Evolutionary conservation across 176 grass and related monocot species (phyloP).

Genomic region (Raddia distichophylla): DNA sequence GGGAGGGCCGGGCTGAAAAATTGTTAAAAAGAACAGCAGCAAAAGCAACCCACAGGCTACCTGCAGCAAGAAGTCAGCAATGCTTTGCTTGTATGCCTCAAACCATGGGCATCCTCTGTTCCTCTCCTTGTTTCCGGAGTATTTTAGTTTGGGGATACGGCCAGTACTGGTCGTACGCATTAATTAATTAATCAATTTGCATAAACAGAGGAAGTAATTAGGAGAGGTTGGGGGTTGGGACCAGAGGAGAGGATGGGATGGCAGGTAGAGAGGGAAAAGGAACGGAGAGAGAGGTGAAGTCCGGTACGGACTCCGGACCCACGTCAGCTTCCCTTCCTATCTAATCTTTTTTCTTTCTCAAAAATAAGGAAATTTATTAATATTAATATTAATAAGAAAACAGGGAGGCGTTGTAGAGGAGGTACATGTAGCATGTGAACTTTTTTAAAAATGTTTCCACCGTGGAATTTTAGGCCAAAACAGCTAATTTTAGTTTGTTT

Average conservation of each 20-base stretch:
- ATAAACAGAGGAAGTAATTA: neutral
- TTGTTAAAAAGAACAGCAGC: neutral
- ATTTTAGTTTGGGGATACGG: neutral
- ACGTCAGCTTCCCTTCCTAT: neutral
- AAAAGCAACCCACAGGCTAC: neutral
- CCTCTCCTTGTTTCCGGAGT: slow-evolving; percentile 11
- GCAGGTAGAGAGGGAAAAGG: neutral
- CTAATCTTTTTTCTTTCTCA: neutral
- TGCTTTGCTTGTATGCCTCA: neutral
- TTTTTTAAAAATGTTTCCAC: too few species aligned
- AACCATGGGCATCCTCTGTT: slow-evolving; percentile 1
- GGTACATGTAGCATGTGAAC: too few species aligned
- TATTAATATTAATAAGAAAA: too few species aligned
- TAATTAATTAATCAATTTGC: neutral
- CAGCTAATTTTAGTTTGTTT: too few species aligned
- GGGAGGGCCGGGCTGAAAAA: neutral
- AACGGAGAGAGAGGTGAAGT: neutral
- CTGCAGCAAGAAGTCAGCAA: neutral
- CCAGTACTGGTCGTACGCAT: neutral
- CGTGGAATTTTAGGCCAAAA: too few species aligned
- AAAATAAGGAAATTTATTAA: too few species aligned
- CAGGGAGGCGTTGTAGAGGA: too few species aligned
- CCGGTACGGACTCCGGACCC: neutral
- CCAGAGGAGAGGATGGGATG: neutral
- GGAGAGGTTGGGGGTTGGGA: neutral